phyloP scores from a whole-genome alignment of 257 asterid genomes.

The Plantago major region DNA sequence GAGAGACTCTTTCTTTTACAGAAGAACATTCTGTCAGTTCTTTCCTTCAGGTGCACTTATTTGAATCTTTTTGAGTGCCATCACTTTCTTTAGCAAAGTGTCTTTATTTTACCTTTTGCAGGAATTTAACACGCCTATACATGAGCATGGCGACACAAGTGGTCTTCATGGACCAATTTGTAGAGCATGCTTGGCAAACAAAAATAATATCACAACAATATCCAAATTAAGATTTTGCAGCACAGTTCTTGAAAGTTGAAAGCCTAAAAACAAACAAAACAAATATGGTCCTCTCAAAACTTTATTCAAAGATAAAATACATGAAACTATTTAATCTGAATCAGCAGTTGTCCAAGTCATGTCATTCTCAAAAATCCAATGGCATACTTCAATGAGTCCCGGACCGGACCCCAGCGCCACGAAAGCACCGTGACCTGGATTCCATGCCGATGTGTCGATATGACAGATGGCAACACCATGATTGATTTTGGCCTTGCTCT shows the following conservation, averaged over 20 bases:
- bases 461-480: slow-evolving; percentile 83
- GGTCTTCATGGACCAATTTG: slow-evolving; percentile 7
- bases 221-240: slow-evolving; percentile 6
- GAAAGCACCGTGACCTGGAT: slow-evolving; percentile 75
- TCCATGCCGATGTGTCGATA: slow-evolving; percentile 78
- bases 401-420: slow-evolving; percentile 68
- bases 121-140: slow-evolving; percentile 1
- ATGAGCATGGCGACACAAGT: slow-evolving; percentile 18
- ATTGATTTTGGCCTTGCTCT: slow-evolving; percentile 48
- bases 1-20: slow-evolving; percentile 8
- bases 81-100: slow-evolving; percentile 3
- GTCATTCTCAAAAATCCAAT: slow-evolving; percentile 94
- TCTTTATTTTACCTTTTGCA: slow-evolving; percentile 20
- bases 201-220: neutral
- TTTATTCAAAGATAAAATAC: neutral
- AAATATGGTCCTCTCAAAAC: slow-evolving; percentile 2
- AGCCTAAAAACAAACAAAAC: slow-evolving; percentile 8
- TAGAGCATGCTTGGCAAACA: slow-evolving; percentile 2
- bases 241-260: slow-evolving; percentile 7
- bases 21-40: slow-evolving; percentile 14
- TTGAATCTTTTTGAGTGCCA: neutral
- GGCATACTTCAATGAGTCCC: slow-evolving; percentile 82
- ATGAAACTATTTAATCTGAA: slow-evolving; percentile 12
- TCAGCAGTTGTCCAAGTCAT: slow-evolving; percentile 68
- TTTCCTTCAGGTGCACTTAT: slow-evolving; percentile 38